Base-by-base conservation (phyloP, 1,284 basidiomycete genomes). In the Sparassis latifolia region DNA sequence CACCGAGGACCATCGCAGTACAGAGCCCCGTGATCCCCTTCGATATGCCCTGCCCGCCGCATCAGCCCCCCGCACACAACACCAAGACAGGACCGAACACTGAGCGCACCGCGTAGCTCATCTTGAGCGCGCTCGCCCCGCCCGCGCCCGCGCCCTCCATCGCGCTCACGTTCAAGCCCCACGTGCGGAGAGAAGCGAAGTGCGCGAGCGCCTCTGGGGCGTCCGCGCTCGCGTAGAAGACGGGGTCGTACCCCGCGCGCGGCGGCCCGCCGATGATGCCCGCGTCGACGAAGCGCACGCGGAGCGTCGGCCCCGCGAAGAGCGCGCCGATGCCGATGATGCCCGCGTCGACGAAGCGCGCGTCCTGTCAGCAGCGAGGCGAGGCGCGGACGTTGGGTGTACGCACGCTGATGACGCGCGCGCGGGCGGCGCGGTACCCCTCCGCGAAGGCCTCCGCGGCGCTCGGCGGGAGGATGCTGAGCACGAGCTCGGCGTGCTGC, bases 111-210 rank as follows among this genome's bases (percentile, higher is more conserved):
- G 78, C 78, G 61, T 83, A 80, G 12, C 78, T 77, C 80, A 82
- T 81, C 63, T 82, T 82, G 53, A 82, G 60, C 3, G 79, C 79
- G 56, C 79, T 83, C 3, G 80, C 80, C 55, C 77, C 78, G 4
- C 82, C 78, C 20, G 81, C 65, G 1, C 73, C 73, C 1, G 66
- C 70, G 28, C 73, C 75, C 49, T 77, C 73, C 12, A 74, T 77
- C 2, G 69, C 56, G 6, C 69, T 71, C 9, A 78, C 66, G 57
- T 73, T 76, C 38, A 80, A 55, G 5, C 80, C 79, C 53, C 69
- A 71, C 50, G 69, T 59, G 4, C 66, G 63, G 20, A 20, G 20
- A 20, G 20, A 20, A 20, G 20, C 20, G 20, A 20, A 20, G 20
- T 20, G 20, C 20, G 20, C 20, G 20, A 20, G 20, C 20, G 20